These are phyloP conservation scores for Paxillus rubicundulus DNA, from an alignment of 768 basidiomycete species.

Conservation along the genomic window DNA sequence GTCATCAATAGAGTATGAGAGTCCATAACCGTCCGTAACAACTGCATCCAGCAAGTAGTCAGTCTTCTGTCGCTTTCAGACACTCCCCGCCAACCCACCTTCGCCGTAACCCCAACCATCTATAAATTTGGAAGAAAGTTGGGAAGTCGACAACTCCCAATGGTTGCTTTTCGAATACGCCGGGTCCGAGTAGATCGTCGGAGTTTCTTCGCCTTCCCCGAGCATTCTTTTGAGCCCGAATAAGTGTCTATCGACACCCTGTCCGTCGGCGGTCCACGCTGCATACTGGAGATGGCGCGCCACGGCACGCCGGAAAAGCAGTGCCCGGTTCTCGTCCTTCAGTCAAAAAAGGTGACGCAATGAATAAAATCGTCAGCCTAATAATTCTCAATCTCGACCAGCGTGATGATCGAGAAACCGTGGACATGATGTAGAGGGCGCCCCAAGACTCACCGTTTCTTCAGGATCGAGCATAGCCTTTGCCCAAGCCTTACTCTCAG, in stretches of 20 bases:
- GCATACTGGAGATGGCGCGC: conserved; percentile 85
- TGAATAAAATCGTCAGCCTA: background rate
- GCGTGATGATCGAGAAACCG: background rate
- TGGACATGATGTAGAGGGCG: background rate
- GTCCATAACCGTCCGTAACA: conserved; percentile 87
- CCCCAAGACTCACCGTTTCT: conserved; percentile 41
- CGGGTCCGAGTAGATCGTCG: conserved; percentile 71
- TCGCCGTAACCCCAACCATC: conserved; percentile 99
- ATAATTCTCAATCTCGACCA: background rate
- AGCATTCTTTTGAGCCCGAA: conserved; percentile 89
- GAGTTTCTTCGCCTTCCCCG: conserved; percentile 66
- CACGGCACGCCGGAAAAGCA: conserved; percentile 73
- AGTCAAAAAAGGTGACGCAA: background rate
- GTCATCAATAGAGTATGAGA: conserved; percentile 87
- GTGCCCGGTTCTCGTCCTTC: conserved; percentile 56
- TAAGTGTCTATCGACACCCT: conserved; percentile 93
- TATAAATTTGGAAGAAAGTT: conserved; percentile 75
- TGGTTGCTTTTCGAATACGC: conserved; percentile 70
- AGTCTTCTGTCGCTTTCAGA: background rate
- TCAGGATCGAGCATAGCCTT: conserved; percentile 78
- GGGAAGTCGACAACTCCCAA: conserved; percentile 93
- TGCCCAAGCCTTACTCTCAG: conserved; percentile 81
- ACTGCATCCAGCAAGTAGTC: conserved; percentile 46
- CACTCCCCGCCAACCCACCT: conserved; percentile 42
- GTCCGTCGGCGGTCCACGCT: conserved; percentile 88